Evolutionary conservation across 306 rosid genomes (phyloP).

Genomic region (Trichosanthes cucumerina): DNA sequence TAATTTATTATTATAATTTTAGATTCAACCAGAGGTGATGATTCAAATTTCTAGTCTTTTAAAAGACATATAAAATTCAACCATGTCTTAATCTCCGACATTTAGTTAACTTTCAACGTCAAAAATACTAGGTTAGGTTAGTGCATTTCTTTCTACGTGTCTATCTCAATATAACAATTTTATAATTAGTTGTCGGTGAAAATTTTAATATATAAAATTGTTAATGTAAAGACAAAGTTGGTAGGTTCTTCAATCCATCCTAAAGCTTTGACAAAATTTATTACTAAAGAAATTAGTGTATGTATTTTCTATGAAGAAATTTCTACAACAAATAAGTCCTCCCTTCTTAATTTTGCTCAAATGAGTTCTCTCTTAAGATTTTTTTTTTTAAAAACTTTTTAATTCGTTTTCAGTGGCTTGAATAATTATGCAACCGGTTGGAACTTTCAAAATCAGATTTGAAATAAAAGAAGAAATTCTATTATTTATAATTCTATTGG

Average conservation of each 20-base stretch:
- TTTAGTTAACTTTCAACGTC: too few relatives aligned
- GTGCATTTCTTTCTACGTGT: too few relatives aligned
- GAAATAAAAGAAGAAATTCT: not conserved
- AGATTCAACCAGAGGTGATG: too few relatives aligned
- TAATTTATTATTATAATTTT: too few relatives aligned
- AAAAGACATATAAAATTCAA: too few relatives aligned
- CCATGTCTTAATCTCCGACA: too few relatives aligned
- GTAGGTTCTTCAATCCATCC: not conserved
- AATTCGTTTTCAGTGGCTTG: not conserved
- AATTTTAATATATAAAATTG: not conserved
- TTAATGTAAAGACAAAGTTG: not conserved
- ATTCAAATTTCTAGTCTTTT: too few relatives aligned
- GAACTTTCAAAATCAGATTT: not conserved
- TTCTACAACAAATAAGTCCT: not conserved
- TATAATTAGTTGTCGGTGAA: too few relatives aligned
- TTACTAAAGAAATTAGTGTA: not conserved
- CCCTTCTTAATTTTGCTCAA: not conserved
- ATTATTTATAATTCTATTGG: not conserved
- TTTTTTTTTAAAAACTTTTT: not conserved
- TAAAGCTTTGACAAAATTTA: not conserved
- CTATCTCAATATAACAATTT: too few relatives aligned
- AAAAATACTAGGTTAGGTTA: too few relatives aligned
- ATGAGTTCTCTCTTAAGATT: not conserved
- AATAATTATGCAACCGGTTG: not conserved
- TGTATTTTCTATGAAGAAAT: not conserved